Evolutionary conservation across 2,329 filamentous ascomycete species (phyloP), one percentile per base, ranked within the genome.

Genomic region (Neofusicoccum parvum): DNA sequence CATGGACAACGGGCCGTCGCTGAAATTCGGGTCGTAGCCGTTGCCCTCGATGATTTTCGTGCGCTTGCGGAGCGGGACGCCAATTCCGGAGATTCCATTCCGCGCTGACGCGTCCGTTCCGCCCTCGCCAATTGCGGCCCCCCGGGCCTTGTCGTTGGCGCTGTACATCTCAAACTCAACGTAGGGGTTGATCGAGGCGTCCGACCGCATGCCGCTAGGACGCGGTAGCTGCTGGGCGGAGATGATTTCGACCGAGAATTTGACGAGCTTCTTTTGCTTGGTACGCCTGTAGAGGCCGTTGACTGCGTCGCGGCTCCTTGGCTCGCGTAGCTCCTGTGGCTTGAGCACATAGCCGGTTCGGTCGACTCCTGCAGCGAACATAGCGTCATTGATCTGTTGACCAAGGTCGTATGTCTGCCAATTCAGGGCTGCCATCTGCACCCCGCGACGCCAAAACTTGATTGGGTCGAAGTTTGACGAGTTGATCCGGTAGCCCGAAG

Each of bases 321-420:
- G 54, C 50, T 72, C 74, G 70, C 94, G 90, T 68, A 97, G 87
- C 74, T 94, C 92, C 41, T 89, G 86, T 20, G 95, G 94, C 81
- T 99, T 99, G 62, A 97, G 86, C 14, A 98, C 93, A 73, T 98
- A 99, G 50, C 95, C 95, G 2, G 91, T 92, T 65, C 88, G 87
- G 79, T 97, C 95, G 12, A 86, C 89, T 49, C 92, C 92, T 66
- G 92, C 92, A 53, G 93, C 91, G 75, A 97, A 99, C 95, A 99
- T 98, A 73, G 95, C 95, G 70, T 95, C 91, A 76, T 98, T 98
- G 77, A 98, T 86, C 75, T 98, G 94, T 87, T 97, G 95, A 51
- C 94, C 92, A 17, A 96, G 85, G 74, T 98, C 95, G 73, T 96
- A 97, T 0, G 94, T 98, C 79, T 99, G 95, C 94, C 95, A 98